Conservation (phyloP, 441 rosid genomes). For the Pelargonium fulgidum region DNA sequence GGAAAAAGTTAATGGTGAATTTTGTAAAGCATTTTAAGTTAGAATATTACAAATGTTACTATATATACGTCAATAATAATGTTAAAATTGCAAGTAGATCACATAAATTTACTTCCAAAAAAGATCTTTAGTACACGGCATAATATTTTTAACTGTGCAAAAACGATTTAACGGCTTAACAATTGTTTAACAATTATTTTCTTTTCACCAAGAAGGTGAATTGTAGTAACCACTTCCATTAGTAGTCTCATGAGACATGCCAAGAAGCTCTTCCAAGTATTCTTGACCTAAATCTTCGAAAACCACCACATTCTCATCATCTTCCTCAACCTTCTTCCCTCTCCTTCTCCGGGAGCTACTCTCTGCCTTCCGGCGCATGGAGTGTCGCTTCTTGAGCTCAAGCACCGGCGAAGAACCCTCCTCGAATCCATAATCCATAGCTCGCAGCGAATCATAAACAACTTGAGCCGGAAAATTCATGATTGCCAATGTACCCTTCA, state of each 20-base stretch:
- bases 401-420: conserved; percentile 35
- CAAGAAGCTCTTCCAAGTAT: conserved; percentile 40
- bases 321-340: conserved; percentile 24
- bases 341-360: conserved; percentile 22
- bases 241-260: conserved; percentile 16
- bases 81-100: too few species aligned
- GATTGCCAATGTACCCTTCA: conserved; percentile 34
- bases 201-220: too few species aligned
- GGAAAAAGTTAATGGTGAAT: too few species aligned
- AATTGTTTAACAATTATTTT: too few species aligned
- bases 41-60: too few species aligned
- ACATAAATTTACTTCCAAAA: too few species aligned
- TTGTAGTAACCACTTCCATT: too few species aligned
- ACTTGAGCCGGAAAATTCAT: conserved; percentile 37
- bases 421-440: conserved; percentile 21
- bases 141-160: too few species aligned
- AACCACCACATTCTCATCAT: conserved; percentile 30
- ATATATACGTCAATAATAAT: too few species aligned
- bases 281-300: conserved; percentile 42
- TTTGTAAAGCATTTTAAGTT: too few species aligned
- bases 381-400: conserved; percentile 35
- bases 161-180: too few species aligned
- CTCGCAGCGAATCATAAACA: conserved; percentile 32
- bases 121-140: too few species aligned
- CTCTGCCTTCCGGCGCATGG: conserved; percentile 24